Conservation (phyloP, 1,139 yeast species). For the Geotrichum macrosporum region DNA sequence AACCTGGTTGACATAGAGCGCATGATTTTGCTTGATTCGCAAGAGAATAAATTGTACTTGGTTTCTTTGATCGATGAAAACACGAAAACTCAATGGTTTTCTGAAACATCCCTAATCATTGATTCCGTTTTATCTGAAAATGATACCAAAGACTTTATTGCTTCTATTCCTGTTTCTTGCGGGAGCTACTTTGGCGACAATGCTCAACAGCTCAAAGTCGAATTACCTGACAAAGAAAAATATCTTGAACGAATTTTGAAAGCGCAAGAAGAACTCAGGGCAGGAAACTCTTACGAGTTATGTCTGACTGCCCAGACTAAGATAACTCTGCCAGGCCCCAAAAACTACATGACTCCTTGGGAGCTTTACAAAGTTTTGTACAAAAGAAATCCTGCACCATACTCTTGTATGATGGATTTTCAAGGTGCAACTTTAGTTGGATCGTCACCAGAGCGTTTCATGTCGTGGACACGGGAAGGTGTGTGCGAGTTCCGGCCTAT, state of each 20-base stretch:
- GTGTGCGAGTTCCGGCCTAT: conserved; percentile 84
- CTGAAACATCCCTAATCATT: conserved; percentile 8
- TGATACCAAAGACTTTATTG: background rate
- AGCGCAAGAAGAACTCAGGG: conserved; percentile 65
- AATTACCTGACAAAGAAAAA: conserved; percentile 50
- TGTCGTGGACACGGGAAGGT: conserved; percentile 58
- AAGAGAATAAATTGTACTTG: conserved; percentile 48
- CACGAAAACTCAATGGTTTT: conserved; percentile 43
- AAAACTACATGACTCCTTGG: conserved; percentile 52
- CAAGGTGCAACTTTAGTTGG: conserved; percentile 64
- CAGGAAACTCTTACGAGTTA: conserved; percentile 92
- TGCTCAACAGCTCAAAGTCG: conserved; percentile 37
- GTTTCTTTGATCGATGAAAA: conserved; percentile 48
- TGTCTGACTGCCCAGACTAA: conserved; percentile 81
- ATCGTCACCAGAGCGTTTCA: conserved; percentile 90
- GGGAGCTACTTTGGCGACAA: conserved; percentile 19
- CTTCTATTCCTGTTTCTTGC: conserved; percentile 19
- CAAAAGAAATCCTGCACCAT: conserved; percentile 83
- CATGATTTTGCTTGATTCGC: conserved; percentile 53
- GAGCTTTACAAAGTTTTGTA: conserved; percentile 70
- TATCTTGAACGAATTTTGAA: conserved; percentile 55
- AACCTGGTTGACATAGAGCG: conserved; percentile 70
- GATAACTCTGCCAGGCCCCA: conserved; percentile 41
- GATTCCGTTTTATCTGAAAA: conserved; percentile 1
- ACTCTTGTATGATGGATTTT: conserved; percentile 74